Evolutionary conservation across 179 eudicot genomes (phyloP), one percentile per base, ranked within the genome.

Genomic region (Beta lomatogona): DNA sequence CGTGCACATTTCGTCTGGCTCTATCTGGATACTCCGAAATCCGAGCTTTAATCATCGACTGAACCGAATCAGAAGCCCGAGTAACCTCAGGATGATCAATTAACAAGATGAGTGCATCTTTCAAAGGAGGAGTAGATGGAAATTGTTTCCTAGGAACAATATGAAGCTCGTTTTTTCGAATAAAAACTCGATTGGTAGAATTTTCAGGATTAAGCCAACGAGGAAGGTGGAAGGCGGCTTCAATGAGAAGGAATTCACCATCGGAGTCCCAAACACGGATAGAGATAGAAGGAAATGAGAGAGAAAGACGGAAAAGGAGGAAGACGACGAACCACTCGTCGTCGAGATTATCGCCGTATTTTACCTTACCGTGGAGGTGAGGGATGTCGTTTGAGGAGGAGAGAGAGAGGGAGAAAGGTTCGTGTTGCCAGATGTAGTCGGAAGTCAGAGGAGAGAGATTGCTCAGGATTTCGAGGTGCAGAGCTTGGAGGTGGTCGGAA

Each of bases 281-380:
- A 0, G 94, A 91, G 59, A 96, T 83, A 28, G 83, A 36, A 19
- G 90, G 91, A 80, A 92, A 89, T 0, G 22, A 21, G n/a, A n/a
- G 83, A 54, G 96, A 88, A 46, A 89, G 28, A 46, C 82, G 82
- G 79, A 90, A 88, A 50, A 96, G 91, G 28, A 94, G 90, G 82
- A 82, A 92, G 57, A 93, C 97, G 45, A 86, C 87, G 84, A 96
- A 96, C 99, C 99, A 96, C 80, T 95, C 99, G 80, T 95, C 99
- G 73, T 94, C 94, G 41, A 95, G 88, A 81, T 91, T 92, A 84
- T 95, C 97, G 69, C 97, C 96, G 85, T 74, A 94, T 19, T 87
- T 89, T 84, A 95, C 85, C 59, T 87, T 83, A 71, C 97, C 98
- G 79, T 88, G 90, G 77, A 95, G 92, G 84, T 92, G 96, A 22